A percentile compares a stretch with the other conserved stretches of the same genome.
phyloP scores from a whole-genome alignment of 164 flowering plant genomes.

The Hamamelis virginiana region DNA sequence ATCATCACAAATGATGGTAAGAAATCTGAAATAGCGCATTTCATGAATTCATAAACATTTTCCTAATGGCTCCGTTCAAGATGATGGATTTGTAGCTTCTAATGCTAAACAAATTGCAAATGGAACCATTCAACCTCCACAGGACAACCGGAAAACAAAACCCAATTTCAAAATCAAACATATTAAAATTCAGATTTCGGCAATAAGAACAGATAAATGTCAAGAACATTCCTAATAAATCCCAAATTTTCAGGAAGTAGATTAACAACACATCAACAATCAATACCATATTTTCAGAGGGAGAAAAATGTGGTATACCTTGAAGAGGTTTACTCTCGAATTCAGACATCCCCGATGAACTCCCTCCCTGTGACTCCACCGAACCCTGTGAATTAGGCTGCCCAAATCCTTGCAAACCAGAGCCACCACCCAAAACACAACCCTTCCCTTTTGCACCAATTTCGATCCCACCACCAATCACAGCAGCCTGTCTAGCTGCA shows the following conservation, averaged over 20 bases:
- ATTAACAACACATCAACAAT: not conserved
- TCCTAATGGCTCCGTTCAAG: too few relatives aligned
- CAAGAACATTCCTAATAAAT: not conserved
- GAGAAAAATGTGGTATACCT: constrained; percentile 34
- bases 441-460: constrained; percentile 15
- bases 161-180: not conserved
- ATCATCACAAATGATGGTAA: too few relatives aligned
- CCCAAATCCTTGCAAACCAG: constrained; percentile 16
- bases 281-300: not conserved
- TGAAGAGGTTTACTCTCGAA: constrained; percentile 39
- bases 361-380: constrained; percentile 52
- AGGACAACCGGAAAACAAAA: too few relatives aligned
- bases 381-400: constrained; percentile 35
- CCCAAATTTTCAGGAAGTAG: not conserved
- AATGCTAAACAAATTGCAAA: too few relatives aligned
- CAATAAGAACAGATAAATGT: too few relatives aligned
- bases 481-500: constrained; percentile 17
- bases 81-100: too few relatives aligned
- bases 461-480: constrained; percentile 13
- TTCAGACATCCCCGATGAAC: constrained; percentile 45
- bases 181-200: not conserved
- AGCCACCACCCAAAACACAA: constrained; percentile 5
- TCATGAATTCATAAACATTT: too few relatives aligned
- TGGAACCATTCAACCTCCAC: too few relatives aligned
- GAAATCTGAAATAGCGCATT: too few relatives aligned